A percentile compares a stretch with the other conserved stretches of the same genome.
These are phyloP conservation scores for Leishmania lainsoni DNA, from an alignment of 208 protist species.

Conservation along the genomic window DNA sequence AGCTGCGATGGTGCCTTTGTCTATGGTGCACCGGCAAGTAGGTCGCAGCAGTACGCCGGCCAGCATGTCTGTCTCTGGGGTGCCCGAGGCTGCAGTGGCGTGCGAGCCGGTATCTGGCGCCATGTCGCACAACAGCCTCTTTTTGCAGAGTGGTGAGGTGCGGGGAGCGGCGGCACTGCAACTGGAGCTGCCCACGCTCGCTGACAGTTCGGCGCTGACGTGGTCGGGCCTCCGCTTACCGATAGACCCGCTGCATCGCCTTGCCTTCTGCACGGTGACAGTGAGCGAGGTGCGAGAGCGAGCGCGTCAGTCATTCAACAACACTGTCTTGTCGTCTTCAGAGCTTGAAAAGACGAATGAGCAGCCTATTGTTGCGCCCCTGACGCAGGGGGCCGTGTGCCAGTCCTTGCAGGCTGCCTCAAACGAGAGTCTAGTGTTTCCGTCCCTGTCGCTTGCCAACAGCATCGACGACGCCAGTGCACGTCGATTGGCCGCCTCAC, in stretches of 20 bases:
- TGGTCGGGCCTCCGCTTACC: slow-evolving; percentile 9
- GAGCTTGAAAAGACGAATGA: slow-evolving; percentile 1
- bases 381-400: neutral
- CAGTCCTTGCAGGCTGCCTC: neutral
- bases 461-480: slow-evolving; percentile 5
- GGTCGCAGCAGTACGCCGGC: neutral
- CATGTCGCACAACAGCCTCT: neutral
- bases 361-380: neutral
- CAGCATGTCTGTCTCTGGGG: neutral
- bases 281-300: slow-evolving; percentile 26
- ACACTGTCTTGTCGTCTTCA: neutral
- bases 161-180: slow-evolving; percentile 12
- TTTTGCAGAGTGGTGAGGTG: neutral
- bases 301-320: slow-evolving; percentile 2
- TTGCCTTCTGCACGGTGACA: slow-evolving; percentile 23
- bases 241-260: slow-evolving; percentile 24
- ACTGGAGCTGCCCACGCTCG: slow-evolving; percentile 25
- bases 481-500: neutral
- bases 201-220: slow-evolving; percentile 17
- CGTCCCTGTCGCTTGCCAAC: slow-evolving; percentile 19
- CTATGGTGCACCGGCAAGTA: slow-evolving; percentile 18
- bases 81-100: neutral
- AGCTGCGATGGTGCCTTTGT: slow-evolving; percentile 1
- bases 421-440: neutral
- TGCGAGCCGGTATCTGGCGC: neutral